A percentile compares a stretch with the other conserved stretches of the same genome.
phyloP scores from a whole-genome alignment of 1,284 basidiomycete genomes.

The Coniophora puteana region DNA sequence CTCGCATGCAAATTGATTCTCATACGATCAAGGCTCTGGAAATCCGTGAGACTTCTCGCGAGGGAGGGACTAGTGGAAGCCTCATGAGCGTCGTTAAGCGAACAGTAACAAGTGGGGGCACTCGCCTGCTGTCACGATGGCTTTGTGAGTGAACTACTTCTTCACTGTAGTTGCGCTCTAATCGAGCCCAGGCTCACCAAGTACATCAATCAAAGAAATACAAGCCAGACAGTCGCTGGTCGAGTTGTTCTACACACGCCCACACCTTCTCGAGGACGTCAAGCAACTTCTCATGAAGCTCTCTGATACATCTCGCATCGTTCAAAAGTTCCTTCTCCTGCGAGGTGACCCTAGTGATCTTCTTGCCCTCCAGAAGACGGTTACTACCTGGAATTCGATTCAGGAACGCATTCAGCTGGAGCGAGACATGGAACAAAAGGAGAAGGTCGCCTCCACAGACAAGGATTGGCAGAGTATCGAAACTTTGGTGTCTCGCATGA shows the following conservation, averaged over 20 bases:
- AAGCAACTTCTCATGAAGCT: constrained; percentile 51
- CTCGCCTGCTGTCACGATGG: constrained; percentile 73
- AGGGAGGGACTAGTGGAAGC: constrained; percentile 73
- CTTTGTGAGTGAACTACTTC: constrained; percentile 72
- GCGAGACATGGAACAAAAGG: constrained; percentile 44
- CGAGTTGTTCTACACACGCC: constrained; percentile 64
- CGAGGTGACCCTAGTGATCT: constrained; percentile 70
- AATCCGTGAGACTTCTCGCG: constrained; percentile 74
- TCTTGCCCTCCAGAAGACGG: constrained; percentile 56
- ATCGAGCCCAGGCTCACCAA: constrained; percentile 69
- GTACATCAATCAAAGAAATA: constrained; percentile 73
- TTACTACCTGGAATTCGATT: constrained; percentile 55
- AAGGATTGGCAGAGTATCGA: constrained; percentile 56
- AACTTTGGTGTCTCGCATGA: constrained; percentile 53
- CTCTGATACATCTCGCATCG: constrained; percentile 74
- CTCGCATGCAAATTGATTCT: constrained; percentile 85
- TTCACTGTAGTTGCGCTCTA: constrained; percentile 10
- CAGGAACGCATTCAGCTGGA: constrained; percentile 50
- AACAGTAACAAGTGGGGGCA: constrained; percentile 79
- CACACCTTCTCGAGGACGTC: constrained; percentile 70
- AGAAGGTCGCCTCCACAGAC: constrained; percentile 26
- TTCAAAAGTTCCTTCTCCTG: constrained; percentile 75
- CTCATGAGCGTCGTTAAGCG: constrained; percentile 76
- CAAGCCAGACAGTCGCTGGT: constrained; percentile 76
- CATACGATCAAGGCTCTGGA: constrained; percentile 90